Conservation (phyloP, 306 rosid species). For the Echinosophora koreensis region DNA sequence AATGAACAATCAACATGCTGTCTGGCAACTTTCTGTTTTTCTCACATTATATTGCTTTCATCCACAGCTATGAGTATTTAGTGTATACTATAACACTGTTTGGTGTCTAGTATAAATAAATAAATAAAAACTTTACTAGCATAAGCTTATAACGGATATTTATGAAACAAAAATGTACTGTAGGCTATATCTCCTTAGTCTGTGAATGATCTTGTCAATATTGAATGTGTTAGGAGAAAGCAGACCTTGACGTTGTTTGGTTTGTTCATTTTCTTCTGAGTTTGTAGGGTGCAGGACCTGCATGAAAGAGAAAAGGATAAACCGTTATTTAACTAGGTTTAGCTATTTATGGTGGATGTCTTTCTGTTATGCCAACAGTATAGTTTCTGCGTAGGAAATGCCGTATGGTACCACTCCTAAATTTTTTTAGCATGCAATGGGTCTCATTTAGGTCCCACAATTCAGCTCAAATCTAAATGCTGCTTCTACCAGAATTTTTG, state of each 20-base stretch:
- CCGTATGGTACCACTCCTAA: not conserved
- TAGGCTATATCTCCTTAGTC: slow-evolving; percentile 17
- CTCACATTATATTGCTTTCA: slow-evolving; percentile 16
- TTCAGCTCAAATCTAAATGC: slow-evolving; percentile 9
- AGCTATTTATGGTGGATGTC: slow-evolving; percentile 28
- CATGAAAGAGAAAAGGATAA: slow-evolving; percentile 48
- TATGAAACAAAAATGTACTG: slow-evolving; percentile 4
- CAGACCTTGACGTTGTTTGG: slow-evolving; percentile 59
- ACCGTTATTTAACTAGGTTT: not conserved
- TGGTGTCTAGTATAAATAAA: slow-evolving; percentile 1
- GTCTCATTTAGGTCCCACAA: slow-evolving; percentile 28
- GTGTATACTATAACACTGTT: not conserved
- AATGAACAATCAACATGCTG: slow-evolving; percentile 26
- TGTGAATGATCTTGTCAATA: slow-evolving; percentile 21
- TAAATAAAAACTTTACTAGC: not conserved
- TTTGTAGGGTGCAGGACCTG: slow-evolving; percentile 66
- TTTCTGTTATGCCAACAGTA: slow-evolving; percentile 3
- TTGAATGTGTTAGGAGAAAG: slow-evolving; percentile 37
- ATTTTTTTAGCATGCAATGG: not conserved
- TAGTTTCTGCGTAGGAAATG: slow-evolving; percentile 16
- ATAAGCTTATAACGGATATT: slow-evolving; percentile 3
- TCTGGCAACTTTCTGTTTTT: not conserved
- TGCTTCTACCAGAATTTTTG: not conserved
- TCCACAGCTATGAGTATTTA: not conserved
- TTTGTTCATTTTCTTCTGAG: slow-evolving; percentile 53